Evolutionary conservation across 2,329 filamentous ascomycete genomes (phyloP), one percentile per base, ranked within the genome.

Genomic region (Colletotrichum scovillei): DNA sequence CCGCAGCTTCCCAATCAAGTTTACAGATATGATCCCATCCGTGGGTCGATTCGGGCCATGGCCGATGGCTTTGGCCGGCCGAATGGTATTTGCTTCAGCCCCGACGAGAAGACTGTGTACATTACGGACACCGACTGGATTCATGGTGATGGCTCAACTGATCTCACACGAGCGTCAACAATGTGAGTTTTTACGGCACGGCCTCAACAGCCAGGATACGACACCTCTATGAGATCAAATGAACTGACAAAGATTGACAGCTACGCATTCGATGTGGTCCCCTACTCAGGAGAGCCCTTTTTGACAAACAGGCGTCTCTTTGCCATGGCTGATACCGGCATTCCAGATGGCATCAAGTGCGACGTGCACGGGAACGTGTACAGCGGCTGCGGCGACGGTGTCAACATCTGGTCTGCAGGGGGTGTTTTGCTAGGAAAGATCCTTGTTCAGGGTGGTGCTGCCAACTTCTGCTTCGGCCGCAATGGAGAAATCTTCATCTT

Each of bases 301-400:
- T 1, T 74, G 9, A 35, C 65, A 1, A 89, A 89, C 75, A 82
- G 84, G 19, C 82, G 88, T 35, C 77, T 89, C 0, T 90, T 90
- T 72, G 86, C 87, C 2, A 85, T 86, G 77, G 85, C 85, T 0
- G 84, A 86, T 53, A 80, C 77, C 0, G 87, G 87, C 0, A 81
- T 88, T 3, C 88, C 88, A 0, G 85, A 81, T 73, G 83, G 81
- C n/a, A 86, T 88, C 69, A 86, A 87, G 69, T 85, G 83, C 68
- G 86, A 88, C 62, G 74, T 81, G 0, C 64, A 82, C 5, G 87
- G 86, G 0, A 87, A 88, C 66, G 84, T 89, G 0, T 88, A 87
- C 78, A 80, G 83, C 38, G 87, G 85, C 3, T 86, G 84, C 60
- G 85, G 85, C 2, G 86, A 88, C 71, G 87, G 87, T 4, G 78